These are phyloP conservation scores for Rosellinia necatrix DNA, from an alignment of 2,329 filamentous ascomycete genomes.

Conservation along the genomic window DNA sequence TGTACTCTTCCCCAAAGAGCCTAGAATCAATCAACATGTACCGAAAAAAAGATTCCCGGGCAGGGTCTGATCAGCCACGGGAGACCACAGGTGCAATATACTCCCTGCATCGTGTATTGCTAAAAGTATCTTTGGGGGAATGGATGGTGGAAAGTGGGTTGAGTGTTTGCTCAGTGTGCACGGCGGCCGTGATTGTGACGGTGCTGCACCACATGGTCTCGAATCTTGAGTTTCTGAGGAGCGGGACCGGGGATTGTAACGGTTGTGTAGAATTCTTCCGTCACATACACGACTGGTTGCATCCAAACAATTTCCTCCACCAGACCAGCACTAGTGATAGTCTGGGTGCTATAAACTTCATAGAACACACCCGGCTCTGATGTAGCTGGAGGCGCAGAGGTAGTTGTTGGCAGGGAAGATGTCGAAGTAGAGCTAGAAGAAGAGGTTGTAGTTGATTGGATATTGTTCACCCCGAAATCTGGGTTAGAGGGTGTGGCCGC, in stretches of 20 bases:
- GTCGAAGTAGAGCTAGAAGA: conserved; percentile 24
- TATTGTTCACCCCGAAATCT: conserved; percentile 20
- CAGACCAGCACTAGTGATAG: conserved; percentile 52
- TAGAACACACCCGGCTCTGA: conserved; percentile 44
- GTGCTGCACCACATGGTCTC: conserved; percentile 48
- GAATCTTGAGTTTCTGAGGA: conserved; percentile 35
- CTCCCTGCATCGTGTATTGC: conserved; percentile 23
- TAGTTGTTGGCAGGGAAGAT: conserved; percentile 28
- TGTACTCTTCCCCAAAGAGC: conserved; percentile 32
- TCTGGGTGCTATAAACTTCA: conserved; percentile 56
- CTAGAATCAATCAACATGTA: conserved; percentile 35
- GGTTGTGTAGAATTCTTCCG: conserved; percentile 48
- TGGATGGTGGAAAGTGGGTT: conserved; percentile 24
- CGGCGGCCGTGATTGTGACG: conserved; percentile 37
- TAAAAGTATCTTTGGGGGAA: conserved; percentile 38
- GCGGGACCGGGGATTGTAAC: conserved; percentile 49
- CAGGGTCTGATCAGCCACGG: conserved; percentile 32
- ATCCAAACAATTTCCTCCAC: conserved; percentile 64
- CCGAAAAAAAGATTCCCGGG: conserved; percentile 34
- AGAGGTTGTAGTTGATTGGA: conserved; percentile 27
- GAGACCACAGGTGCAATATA: conserved; percentile 34
- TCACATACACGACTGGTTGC: conserved; percentile 59
- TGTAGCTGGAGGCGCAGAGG: conserved; percentile 37
- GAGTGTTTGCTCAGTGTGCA: conserved; percentile 19
- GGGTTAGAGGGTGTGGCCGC: conserved; percentile 6